These are phyloP conservation scores for Pythium grandisporangium DNA, from an alignment of 352 stramenopile species.

Conservation along the genomic window DNA sequence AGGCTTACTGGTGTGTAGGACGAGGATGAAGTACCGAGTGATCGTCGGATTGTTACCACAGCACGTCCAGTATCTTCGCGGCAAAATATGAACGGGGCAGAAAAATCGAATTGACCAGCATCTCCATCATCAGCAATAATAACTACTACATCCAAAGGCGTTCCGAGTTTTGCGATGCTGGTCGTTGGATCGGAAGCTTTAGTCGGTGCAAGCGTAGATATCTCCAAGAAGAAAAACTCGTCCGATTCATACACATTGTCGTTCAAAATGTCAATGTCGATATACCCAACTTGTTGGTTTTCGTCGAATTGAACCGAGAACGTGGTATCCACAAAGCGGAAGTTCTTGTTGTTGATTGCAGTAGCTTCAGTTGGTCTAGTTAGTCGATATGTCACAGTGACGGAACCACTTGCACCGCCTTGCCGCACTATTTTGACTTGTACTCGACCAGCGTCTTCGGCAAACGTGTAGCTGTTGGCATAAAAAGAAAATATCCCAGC, in stretches of 20 bases:
- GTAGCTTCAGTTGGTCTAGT: constrained; percentile 34
- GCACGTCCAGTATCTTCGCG: constrained; percentile 55
- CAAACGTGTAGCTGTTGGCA: constrained; percentile 39
- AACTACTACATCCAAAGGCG: constrained; percentile 16
- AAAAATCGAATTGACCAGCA: constrained; percentile 54
- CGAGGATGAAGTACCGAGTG: constrained; percentile 39
- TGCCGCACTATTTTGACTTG: constrained; percentile 37
- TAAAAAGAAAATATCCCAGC: constrained; percentile 50
- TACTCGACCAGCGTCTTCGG: constrained; percentile 28
- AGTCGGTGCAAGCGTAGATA: constrained; percentile 20
- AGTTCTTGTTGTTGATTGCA: constrained; percentile 54
- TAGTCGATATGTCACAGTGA: constrained; percentile 35
- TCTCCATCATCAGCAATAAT: constrained; percentile 58
- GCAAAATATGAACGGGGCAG: constrained; percentile 38
- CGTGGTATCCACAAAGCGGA: constrained; percentile 24
- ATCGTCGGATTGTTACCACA: constrained; percentile 40
- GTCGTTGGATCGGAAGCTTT: constrained; percentile 20
- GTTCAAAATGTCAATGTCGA: constrained; percentile 47
- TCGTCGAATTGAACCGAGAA: constrained; percentile 38
- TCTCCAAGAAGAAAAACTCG: constrained; percentile 58
- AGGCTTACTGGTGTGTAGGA: constrained; percentile 48
- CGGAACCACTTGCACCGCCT: constrained; percentile 25
- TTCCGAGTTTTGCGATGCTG: constrained; percentile 27
- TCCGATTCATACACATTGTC: constrained; percentile 48
- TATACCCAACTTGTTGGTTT: constrained; percentile 30